Base-by-base conservation (phyloP, 2,329 filamentous ascomycete genomes). In the Aspergillus uvarum region DNA sequence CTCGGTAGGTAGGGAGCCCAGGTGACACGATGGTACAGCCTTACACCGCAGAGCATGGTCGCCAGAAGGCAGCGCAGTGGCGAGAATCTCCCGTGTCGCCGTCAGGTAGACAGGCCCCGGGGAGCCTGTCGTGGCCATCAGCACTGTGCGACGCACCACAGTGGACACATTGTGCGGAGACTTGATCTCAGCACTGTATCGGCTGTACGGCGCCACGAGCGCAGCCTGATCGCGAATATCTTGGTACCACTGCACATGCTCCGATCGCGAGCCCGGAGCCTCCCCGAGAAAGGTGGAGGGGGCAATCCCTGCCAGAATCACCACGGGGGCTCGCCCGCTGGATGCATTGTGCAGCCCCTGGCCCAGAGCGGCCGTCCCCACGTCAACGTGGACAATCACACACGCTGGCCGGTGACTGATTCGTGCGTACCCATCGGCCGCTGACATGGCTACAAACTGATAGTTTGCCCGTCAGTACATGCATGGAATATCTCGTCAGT, bases 131-230 rank as follows among this genome's bases (percentile, higher is more conserved):
- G 79, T 87, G 0, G 92, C 89, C 70, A 95, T 94, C 64, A 90
- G 89, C 59, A 95, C 75, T 0, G 91, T 91, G 5, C 91, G 87
- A 70, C 91, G 91, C 58, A 96, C 89, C 79, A 95, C 87, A 76
- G 94, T 90, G 80, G 95, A 94, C 63, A 95, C 86, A 68, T 95
- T 96, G 67, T 84, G 83, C 10, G 90, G 90, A 4, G 88, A 89
- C 79, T 92, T 92, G 75, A 96, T 87, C 78, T 96, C 91, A 3
- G 82, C 90, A 0, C 87, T 80, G 70, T 93, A 96, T 21, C 91
- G 84, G 75, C 92, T 95, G 76, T 96, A 96, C 76, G 95, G 92
- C 0, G 84, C 80, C 1, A 96, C 79, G 63, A 96, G 91, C 62
- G 86, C 83, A 69, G 87, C 89, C 72, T 93, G 90, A 68, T 93